Evolutionary conservation across 306 rosid genomes (phyloP).

Genomic region (Quercus ilex): DNA sequence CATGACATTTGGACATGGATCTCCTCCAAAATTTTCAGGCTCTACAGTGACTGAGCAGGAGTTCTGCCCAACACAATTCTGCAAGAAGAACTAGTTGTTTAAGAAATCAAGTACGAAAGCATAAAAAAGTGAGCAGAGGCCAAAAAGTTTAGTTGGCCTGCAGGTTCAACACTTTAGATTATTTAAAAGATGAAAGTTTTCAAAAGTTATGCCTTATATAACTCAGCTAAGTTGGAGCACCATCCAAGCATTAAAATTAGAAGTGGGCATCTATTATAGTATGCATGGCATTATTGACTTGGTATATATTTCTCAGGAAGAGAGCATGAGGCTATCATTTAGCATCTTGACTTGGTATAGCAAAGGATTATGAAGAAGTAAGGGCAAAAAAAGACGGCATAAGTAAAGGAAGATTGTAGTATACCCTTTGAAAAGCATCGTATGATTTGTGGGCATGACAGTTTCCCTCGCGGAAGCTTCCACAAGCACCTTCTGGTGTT

Average conservation of each 20-base stretch:
- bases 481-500: slow-evolving; percentile 81
- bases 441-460: slow-evolving; percentile 94
- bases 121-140: neutral
- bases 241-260: neutral
- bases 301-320: neutral
- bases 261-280: neutral
- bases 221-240: neutral
- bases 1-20: slow-evolving; percentile 92
- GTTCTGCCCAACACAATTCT: slow-evolving; percentile 84
- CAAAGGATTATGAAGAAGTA: neutral
- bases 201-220: neutral
- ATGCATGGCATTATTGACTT: neutral
- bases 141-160: neutral
- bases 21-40: slow-evolving; percentile 89
- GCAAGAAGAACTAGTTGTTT: slow-evolving; percentile 30
- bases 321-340: neutral
- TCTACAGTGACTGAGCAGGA: slow-evolving; percentile 71
- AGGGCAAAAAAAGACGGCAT: neutral
- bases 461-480: slow-evolving; percentile 76
- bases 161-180: neutral
- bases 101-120: neutral
- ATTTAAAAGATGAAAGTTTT: neutral
- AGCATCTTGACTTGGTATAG: neutral
- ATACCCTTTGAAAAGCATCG: slow-evolving; percentile 80
- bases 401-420: slow-evolving; percentile 6